These are phyloP conservation scores for Gnomoniopsis sp. DNA, from an alignment of 2,329 filamentous ascomycete species.

Conservation along the genomic window DNA sequence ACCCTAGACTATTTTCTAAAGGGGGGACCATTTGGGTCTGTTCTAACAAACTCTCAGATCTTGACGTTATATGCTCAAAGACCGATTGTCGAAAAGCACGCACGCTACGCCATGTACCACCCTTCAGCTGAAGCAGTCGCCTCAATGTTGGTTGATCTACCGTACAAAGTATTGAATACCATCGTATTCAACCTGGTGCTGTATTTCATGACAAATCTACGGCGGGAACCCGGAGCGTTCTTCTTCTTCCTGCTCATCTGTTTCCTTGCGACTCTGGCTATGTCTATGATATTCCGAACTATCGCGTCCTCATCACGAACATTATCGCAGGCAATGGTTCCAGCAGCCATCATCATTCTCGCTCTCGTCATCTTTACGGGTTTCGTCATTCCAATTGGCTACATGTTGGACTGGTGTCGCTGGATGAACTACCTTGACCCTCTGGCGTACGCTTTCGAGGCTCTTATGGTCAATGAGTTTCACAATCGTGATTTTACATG, in stretches of 20 bases:
- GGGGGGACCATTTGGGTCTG: too few species aligned
- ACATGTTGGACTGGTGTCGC: conserved; percentile 77
- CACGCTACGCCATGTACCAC: conserved; percentile 83
- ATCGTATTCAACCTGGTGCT: conserved; percentile 75
- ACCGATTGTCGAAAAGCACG: conserved; percentile 88
- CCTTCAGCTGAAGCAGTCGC: conserved; percentile 84
- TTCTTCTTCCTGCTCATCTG: conserved; percentile 82
- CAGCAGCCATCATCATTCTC: conserved; percentile 59
- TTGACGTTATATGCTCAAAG: conserved; percentile 83
- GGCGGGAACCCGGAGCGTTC: conserved; percentile 70
- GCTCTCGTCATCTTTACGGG: conserved; percentile 68
- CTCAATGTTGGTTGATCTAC: conserved; percentile 82
- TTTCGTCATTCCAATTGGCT: conserved; percentile 60
- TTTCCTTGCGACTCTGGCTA: conserved; percentile 68
- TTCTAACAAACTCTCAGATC: conserved; percentile 49
- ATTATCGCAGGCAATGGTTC: conserved; percentile 60
- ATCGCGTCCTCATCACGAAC: conserved; percentile 75
- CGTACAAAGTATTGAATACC: conserved; percentile 73
- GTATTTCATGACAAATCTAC: conserved; percentile 85
- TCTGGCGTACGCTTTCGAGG: conserved; percentile 76
- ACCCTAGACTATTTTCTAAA: fast-evolving
- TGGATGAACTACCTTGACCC: conserved; percentile 85
- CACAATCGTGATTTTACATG: conserved; percentile 57
- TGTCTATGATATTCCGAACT: conserved; percentile 84
- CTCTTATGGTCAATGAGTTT: conserved; percentile 83